These are phyloP conservation scores for Vachellia collinsii DNA, from an alignment of 306 rosid genomes.

Conservation along the genomic window DNA sequence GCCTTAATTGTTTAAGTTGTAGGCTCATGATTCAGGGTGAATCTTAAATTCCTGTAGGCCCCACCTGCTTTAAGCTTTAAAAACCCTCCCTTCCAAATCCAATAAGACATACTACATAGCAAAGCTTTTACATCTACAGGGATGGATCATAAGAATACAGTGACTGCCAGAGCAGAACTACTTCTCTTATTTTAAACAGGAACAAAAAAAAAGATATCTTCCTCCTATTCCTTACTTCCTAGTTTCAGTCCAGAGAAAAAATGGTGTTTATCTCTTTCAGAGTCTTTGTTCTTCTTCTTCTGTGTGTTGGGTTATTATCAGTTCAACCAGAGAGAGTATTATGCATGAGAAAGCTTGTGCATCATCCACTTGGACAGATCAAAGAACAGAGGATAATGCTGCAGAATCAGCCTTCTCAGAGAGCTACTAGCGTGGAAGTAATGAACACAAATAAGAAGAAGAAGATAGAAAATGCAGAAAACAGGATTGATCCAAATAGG, in stretches of 20 bases:
- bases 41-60: constrained; percentile 75
- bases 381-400: constrained; percentile 46
- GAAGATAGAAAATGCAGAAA: constrained; percentile 47
- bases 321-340: constrained; percentile 53
- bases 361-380: constrained; percentile 56
- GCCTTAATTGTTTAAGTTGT: constrained; percentile 73
- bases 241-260: constrained; percentile 43
- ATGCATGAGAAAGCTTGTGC: constrained; percentile 54
- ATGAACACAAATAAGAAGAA: constrained; percentile 50
- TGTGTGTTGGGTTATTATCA: constrained; percentile 66
- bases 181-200: constrained; percentile 47
- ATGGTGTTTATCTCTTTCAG: constrained; percentile 62
- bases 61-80: constrained; percentile 71
- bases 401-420: constrained; percentile 47
- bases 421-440: constrained; percentile 44
- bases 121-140: constrained; percentile 63
- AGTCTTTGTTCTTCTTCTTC: constrained; percentile 54
- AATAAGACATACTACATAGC: constrained; percentile 55
- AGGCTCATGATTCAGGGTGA: constrained; percentile 78
- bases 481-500: constrained; percentile 65
- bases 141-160: constrained; percentile 57
- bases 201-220: constrained; percentile 44
- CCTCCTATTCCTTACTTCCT: constrained; percentile 40
- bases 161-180: constrained; percentile 33
- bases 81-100: constrained; percentile 52